Conservation (phyloP, 768 basidiomycete genomes). For the Boletus vinaceobasis region DNA sequence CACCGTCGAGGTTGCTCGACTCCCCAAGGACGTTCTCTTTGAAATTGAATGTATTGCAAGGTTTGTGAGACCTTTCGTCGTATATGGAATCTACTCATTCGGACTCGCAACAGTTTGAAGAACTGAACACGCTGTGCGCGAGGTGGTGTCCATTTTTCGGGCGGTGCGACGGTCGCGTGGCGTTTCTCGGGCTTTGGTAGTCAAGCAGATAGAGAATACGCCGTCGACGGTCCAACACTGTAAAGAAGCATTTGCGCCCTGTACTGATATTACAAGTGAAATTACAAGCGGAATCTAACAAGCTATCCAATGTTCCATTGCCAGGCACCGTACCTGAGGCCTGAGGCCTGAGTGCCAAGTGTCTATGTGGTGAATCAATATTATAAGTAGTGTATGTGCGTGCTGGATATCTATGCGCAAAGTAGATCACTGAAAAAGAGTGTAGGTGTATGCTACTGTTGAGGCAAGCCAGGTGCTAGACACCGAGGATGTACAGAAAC, state of each 20-base stretch:
- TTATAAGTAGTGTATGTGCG: slow-evolving; percentile 16
- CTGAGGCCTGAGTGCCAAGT: background rate
- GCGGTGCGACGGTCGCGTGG: background rate
- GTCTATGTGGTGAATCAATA: background rate
- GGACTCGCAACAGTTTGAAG: slow-evolving; percentile 15
- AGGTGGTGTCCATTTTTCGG: background rate
- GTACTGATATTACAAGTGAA: slow-evolving; percentile 1
- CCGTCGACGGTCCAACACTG: background rate
- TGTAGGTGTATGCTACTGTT: slow-evolving; percentile 4
- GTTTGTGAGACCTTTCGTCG: slow-evolving; percentile 33
- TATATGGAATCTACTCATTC: background rate
- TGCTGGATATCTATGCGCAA: slow-evolving; percentile 22
- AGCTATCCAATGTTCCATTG: background rate
- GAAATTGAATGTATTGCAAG: slow-evolving; percentile 91
- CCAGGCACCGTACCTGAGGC: background rate
- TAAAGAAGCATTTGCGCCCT: background rate
- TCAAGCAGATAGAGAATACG: background rate
- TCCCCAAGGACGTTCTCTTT: slow-evolving; percentile 88
- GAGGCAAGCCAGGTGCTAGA: background rate
- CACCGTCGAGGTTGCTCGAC: slow-evolving; percentile 81
- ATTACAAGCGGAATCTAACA: slow-evolving; percentile 2
- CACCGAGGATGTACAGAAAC: background rate
- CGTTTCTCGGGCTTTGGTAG: background rate
- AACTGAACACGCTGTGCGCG: background rate
- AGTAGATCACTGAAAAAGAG: slow-evolving; percentile 12